Conservation (phyloP, 345 rosid genomes). For the Eutrema yunnanense region DNA sequence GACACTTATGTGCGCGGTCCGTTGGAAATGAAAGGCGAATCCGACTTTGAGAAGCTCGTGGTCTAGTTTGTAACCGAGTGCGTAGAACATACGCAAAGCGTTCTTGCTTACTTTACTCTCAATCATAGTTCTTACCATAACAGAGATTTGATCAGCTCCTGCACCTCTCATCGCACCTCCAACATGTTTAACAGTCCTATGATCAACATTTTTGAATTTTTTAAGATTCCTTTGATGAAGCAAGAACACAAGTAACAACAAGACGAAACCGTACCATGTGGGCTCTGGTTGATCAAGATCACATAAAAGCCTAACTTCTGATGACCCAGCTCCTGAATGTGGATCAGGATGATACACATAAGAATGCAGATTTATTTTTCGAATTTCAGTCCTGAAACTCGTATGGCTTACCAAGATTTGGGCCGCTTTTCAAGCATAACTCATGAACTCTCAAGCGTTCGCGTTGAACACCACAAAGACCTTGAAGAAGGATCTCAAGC, state of each 20-base stretch:
- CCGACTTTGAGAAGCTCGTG: constrained; percentile 90
- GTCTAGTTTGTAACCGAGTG: constrained; percentile 90
- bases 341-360: background rate
- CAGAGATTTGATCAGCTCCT: constrained; percentile 89
- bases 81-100: constrained; percentile 59
- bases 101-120: constrained; percentile 99
- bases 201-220: background rate
- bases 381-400: too few species aligned
- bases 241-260: background rate
- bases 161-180: constrained; percentile 92
- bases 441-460: constrained; percentile 88
- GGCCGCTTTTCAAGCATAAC: constrained; percentile 67
- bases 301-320: constrained; percentile 83
- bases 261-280: constrained; percentile 46
- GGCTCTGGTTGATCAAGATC: constrained; percentile 89
- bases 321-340: constrained; percentile 50
- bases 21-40: constrained; percentile 78
- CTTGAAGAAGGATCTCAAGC: constrained; percentile 96
- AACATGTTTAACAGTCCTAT: constrained; percentile 86
- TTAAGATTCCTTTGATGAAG: background rate
- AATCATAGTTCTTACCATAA: constrained; percentile 72
- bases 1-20: constrained; percentile 66
- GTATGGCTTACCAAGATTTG: constrained; percentile 54
- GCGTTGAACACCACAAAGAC: constrained; percentile 93
- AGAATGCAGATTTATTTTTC: too few species aligned